Evolutionary conservation across 805 yeast genomes (phyloP).

Genomic region (Cyberlindnera xishuangbannaensis): DNA sequence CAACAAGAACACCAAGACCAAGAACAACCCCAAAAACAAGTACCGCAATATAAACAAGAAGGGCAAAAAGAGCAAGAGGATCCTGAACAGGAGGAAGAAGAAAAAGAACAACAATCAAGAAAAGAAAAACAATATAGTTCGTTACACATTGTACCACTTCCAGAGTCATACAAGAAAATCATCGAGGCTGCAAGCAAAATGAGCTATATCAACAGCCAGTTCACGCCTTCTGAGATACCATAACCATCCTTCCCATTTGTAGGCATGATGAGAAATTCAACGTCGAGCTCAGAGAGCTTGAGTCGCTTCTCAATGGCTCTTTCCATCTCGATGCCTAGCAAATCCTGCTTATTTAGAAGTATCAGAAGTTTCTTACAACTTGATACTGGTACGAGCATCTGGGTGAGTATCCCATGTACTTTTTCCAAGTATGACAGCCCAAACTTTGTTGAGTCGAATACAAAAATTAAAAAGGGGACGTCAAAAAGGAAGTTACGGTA

Average conservation of each 20-base stretch:
- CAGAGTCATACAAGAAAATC: conserved; percentile 25
- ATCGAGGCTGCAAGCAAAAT: conserved; percentile 22
- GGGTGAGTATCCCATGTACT: conserved; percentile 5
- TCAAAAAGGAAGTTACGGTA: conserved; percentile 20
- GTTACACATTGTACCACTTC: conserved; percentile 16
- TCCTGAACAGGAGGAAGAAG: too few relatives aligned
- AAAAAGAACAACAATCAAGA: neutral
- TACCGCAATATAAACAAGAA: neutral
- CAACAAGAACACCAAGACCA: too few relatives aligned
- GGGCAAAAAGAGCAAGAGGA: too few relatives aligned
- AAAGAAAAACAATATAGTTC: conserved; percentile 1
- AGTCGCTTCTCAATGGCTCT: conserved; percentile 14
- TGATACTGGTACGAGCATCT: conserved; percentile 4
- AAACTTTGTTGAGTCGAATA: conserved; percentile 18
- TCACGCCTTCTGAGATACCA: conserved; percentile 25
- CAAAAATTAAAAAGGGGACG: conserved; percentile 14
- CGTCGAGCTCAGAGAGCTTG: conserved; percentile 4
- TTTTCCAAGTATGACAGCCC: conserved; percentile 9
- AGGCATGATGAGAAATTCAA: conserved; percentile 18
- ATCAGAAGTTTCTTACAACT: conserved; percentile 16
- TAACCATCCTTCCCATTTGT: conserved; percentile 13
- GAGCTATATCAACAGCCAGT: conserved; percentile 24
- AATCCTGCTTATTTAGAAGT: conserved; percentile 19
- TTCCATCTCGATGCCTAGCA: conserved; percentile 3
- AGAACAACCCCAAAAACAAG: neutral